phyloP scores from a whole-genome alignment of 2,329 filamentous ascomycete species.

The Trichoderma asperellum region DNA sequence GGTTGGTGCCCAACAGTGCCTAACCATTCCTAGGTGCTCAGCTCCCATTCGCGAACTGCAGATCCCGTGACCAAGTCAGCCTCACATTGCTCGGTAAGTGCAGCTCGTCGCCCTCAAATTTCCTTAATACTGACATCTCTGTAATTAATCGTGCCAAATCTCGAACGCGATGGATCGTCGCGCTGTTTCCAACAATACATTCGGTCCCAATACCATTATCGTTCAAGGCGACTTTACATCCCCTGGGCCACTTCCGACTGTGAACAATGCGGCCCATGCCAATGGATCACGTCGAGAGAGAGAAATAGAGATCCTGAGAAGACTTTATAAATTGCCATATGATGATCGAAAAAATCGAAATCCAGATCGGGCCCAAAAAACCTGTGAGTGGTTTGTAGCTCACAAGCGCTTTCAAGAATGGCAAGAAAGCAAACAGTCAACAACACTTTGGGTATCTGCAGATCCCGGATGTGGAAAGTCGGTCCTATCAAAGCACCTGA shows the following conservation, averaged over 20 bases:
- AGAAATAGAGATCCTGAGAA: background rate
- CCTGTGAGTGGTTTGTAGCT: slow-evolving; percentile 31
- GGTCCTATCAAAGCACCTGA: slow-evolving; percentile 44
- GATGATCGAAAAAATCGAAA: slow-evolving; percentile 33
- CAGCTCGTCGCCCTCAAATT: background rate
- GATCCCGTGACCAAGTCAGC: background rate
- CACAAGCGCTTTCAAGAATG: slow-evolving; percentile 29
- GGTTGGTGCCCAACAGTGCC: background rate
- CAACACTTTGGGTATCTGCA: slow-evolving; percentile 42
- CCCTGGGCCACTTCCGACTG: background rate
- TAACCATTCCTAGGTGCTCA: background rate
- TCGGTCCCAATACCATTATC: background rate
- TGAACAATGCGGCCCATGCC: background rate
- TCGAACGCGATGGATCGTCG: background rate
- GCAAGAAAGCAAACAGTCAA: slow-evolving; percentile 1
- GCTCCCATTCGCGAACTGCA: background rate
- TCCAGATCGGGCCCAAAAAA: slow-evolving; percentile 21
- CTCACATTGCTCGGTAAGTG: background rate
- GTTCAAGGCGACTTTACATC: background rate
- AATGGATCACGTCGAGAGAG: background rate
- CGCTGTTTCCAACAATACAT: background rate
- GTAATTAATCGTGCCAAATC: background rate
- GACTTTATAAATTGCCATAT: slow-evolving; percentile 27
- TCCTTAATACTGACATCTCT: background rate
- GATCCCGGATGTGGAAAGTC: slow-evolving; percentile 52